A percentile compares a stretch with the other conserved stretches of the same genome.
phyloP scores from a whole-genome alignment of 73 alveolate species.

The Effrenium voratum region DNA sequence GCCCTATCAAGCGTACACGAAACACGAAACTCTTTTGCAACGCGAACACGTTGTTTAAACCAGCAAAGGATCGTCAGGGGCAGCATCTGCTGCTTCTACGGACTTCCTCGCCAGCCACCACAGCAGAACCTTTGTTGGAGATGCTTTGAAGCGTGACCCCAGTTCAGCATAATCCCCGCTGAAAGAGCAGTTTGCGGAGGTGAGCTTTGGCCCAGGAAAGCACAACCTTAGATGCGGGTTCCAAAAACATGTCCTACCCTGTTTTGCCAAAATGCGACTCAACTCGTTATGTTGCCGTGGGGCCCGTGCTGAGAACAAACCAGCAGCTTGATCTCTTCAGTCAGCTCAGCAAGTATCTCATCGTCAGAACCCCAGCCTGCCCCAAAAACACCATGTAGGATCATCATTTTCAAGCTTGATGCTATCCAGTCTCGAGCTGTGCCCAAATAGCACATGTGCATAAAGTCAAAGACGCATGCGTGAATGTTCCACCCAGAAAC shows the following conservation, averaged over 20 bases:
- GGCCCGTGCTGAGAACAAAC: background rate
- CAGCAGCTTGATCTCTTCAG: background rate
- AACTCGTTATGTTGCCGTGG: background rate
- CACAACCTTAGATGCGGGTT: background rate
- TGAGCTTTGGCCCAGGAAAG: background rate
- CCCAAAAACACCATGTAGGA: background rate
- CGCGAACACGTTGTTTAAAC: too few relatives aligned
- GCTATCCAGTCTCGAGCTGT: background rate
- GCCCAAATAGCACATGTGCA: background rate
- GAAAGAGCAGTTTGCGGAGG: too few relatives aligned
- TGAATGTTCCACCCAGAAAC: background rate
- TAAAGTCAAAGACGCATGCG: background rate
- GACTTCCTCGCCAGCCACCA: constrained; percentile 33
- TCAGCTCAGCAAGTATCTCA: background rate
- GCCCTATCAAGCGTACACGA: background rate
- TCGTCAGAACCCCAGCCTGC: background rate
- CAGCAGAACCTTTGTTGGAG: background rate
- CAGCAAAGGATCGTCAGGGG: too few relatives aligned
- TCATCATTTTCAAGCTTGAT: background rate
- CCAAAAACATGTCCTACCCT: background rate
- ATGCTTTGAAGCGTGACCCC: constrained; percentile 37
- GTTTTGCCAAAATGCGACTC: background rate
- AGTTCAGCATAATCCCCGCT: background rate
- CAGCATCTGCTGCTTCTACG: background rate
- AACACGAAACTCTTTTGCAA: too few relatives aligned